Base-by-base conservation (phyloP, 352 stramenopile species). In the Sclerospora graminicola region DNA sequence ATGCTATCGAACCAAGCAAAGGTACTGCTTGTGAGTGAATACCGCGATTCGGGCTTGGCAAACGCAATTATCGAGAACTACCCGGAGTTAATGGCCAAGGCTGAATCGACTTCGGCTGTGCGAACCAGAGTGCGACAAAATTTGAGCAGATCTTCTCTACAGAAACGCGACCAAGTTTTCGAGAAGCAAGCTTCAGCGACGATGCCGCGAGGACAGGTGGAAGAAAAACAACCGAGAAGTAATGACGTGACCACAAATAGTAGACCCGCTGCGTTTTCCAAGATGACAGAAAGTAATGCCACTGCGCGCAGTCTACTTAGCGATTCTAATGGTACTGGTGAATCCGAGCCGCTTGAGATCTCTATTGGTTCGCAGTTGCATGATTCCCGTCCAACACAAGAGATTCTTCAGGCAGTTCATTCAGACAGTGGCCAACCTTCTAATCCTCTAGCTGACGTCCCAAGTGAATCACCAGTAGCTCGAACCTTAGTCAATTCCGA, bases 11-110 rank as follows among this genome's bases (percentile, higher is more conserved):
- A 30, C 8, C 65, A 68, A 1, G 46, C 57, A 7, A 71, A 66
- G 34, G 33, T 59, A 9, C 15, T 71, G 7, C 32, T 89, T 14
- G 30, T 84, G 11, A 58, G 57, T 24, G 69, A 86, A 15, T 72
- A 86, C 16, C 62, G 54, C 0, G 44, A 64, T 16, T 64, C 69
- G 10, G 46, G 40, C 11, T 60, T 89, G 45, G 52, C 67, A 14
- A 39, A 51, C 7, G 66, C 61, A 8, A 68, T 88, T 19, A 41
- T 63, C 16, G 19, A 66, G 9, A 79, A 69, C 32, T 43, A 60
- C 27, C 54, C 64, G 4, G 59, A 77, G 10, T 30, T 76, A 23
- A 40, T 19, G 7, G 44, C 38, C 27, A 70, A 69, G 38, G 30
- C 42, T n/a, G 51, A 59, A 11, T 34, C 19, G 11, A 20, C 48